Percentiles rank a stretch among this genome's conserved stretches.
Conservation (phyloP, 2,329 filamentous ascomycete genomes). For the Arthroderma sp. region DNA sequence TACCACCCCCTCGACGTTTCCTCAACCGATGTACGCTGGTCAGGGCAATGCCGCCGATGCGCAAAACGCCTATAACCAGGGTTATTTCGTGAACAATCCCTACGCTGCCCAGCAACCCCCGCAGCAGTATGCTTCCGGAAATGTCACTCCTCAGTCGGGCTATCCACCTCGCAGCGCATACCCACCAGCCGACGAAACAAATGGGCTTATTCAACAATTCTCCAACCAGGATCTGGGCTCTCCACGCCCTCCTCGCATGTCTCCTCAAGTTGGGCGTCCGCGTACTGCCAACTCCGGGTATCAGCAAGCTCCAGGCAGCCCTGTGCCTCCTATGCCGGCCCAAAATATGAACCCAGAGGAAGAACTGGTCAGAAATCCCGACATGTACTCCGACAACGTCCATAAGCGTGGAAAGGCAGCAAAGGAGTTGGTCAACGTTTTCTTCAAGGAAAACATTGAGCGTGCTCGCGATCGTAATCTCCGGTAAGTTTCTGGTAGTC, state of each 20-base stretch:
- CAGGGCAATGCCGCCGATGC: slow-evolving; percentile 45
- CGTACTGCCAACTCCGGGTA: slow-evolving; percentile 55
- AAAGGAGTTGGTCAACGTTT: slow-evolving; percentile 55
- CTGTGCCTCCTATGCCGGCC: slow-evolving; percentile 54
- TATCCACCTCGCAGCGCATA: slow-evolving; percentile 35
- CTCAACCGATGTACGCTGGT: slow-evolving; percentile 67
- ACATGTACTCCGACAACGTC: slow-evolving; percentile 78
- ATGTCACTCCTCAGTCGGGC: slow-evolving; percentile 45
- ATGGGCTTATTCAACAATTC: slow-evolving; percentile 87
- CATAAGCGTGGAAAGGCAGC: slow-evolving; percentile 57
- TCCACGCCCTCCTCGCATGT: slow-evolving; percentile 54
- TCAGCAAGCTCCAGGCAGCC: slow-evolving; percentile 51
- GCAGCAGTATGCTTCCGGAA: slow-evolving; percentile 40
- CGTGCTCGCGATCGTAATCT: slow-evolving; percentile 88
- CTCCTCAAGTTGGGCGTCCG: slow-evolving; percentile 57
- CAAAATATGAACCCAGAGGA: slow-evolving; percentile 46
- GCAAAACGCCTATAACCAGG: slow-evolving; percentile 30
- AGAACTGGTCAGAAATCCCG: slow-evolving; percentile 66
- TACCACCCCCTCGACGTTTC: slow-evolving; percentile 89
- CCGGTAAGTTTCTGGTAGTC: slow-evolving; percentile 44
- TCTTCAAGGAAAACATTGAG: slow-evolving; percentile 98
- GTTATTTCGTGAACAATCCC: slow-evolving; percentile 51
- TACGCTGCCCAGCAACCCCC: slow-evolving; percentile 37
- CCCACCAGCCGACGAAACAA: slow-evolving; percentile 66
- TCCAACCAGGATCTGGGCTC: slow-evolving; percentile 84